These are phyloP conservation scores for Lodderomyces beijingensis DNA, from an alignment of 1,139 yeast genomes.

Conservation along the genomic window DNA sequence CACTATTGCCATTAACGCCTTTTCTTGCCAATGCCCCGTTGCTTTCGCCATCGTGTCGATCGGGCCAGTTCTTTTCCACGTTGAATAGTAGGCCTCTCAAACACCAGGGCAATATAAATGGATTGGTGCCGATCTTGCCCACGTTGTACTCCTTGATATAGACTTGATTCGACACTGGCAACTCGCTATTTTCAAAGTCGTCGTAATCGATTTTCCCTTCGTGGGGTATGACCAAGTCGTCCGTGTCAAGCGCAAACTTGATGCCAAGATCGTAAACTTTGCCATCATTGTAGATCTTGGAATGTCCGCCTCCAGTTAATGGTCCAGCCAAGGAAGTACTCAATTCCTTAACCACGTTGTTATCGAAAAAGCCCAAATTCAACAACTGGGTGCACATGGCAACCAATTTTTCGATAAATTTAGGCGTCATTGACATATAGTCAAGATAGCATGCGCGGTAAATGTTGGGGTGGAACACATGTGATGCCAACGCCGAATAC, in stretches of 20 bases:
- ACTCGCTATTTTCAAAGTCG: conserved; percentile 9
- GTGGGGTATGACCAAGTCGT: conserved; percentile 46
- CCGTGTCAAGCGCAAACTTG: conserved; percentile 71
- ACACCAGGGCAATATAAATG: conserved; percentile 90
- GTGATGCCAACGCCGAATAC: conserved; percentile 81
- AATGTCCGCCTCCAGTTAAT: conserved; percentile 92
- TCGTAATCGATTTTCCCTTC: conserved; percentile 14
- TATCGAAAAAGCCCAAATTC: conserved; percentile 67
- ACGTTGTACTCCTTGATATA: conserved; percentile 58
- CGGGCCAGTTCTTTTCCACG: conserved; percentile 56
- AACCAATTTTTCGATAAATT: conserved; percentile 43
- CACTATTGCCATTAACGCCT: conserved; percentile 24
- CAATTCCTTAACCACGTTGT: conserved; percentile 74
- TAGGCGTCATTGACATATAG: conserved; percentile 48
- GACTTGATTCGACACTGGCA: conserved; percentile 45
- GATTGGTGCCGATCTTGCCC: conserved; percentile 64
- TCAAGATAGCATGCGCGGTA: conserved; percentile 88
- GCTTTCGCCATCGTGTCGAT: conserved; percentile 21
- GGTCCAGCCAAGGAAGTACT: conserved; percentile 85
- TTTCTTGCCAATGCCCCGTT: conserved; percentile 9
- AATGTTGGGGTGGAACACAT: conserved; percentile 83
- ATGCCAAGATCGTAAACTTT: conserved; percentile 81
- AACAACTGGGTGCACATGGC: conserved; percentile 48
- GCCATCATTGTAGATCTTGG: conserved; percentile 80
- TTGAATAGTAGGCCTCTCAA: conserved; percentile 71